Evolutionary conservation across 1,284 basidiomycete species (phyloP), one percentile per base, ranked within the genome.

Genomic region (Stygiomarasmius scandens): DNA sequence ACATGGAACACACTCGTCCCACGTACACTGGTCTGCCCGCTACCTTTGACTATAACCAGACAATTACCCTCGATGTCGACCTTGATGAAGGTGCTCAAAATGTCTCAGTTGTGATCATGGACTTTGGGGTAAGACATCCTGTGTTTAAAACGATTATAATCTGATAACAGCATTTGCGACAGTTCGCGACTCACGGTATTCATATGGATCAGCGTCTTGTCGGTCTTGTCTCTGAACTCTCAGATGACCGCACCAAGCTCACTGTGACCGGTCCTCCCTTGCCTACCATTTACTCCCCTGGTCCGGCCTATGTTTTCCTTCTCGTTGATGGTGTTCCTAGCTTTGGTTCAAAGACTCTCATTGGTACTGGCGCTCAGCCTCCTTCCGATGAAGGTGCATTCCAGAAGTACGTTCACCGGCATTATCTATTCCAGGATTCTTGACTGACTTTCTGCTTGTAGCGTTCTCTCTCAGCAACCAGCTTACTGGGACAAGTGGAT

Each of bases 241-340:
- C 63, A 12, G n/a, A 48, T 24, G 72, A 76, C 52, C 61, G 60
- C 47, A 66, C 66, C 50, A 70, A 67, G 8, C 63, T 82, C 25
- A 71, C 66, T 0, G 65, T 80, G 29, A 74, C 66, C 2, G 80
- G 72, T 4, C 82, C 81, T 8, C 75, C 79, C 1, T 66, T 72
- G 51, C 72, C 66, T 11, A 67, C 68, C 22, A 66, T 83, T 23
- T 81, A 85, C 55, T 80, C 81, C 3, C 79, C 82, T 38, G 85
- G 85, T 5, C 83, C 82, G 4, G 85, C 76, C 0, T 82, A 77
- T 70, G 64, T 87, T 41, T 84, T 78, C 61, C 67, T 85, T 25
- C 76, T 85, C 11, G 77, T 77, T 4, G 76, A 81, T 59, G 74
- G 62, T 3, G 61, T 62, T 16, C 61, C 62, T 3, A 64, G 62